Conservation (phyloP, 352 stramenopile species). For the Globisporangium radiosum region DNA sequence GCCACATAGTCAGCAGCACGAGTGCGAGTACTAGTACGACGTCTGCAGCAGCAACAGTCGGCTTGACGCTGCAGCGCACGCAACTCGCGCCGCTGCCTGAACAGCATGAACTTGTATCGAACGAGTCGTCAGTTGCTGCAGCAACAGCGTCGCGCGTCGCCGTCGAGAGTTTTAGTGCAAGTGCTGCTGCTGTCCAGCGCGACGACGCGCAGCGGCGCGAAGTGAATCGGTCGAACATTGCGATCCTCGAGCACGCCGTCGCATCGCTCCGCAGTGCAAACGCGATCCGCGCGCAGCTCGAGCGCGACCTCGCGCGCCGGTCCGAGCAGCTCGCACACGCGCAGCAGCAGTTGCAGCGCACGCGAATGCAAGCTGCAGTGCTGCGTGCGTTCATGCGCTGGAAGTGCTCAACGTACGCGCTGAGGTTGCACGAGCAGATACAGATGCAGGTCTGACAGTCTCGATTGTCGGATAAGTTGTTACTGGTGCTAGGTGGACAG, state of each 20-base stretch:
- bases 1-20: not conserved
- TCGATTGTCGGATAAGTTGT: too few relatives aligned
- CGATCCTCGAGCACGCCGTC: conserved; percentile 35
- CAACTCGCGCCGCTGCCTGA: conserved; percentile 4
- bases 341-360: conserved; percentile 17
- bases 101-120: not conserved
- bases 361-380: conserved; percentile 29
- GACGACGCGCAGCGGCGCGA: conserved; percentile 6
- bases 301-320: conserved; percentile 20
- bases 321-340: conserved; percentile 15
- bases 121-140: too few relatives aligned
- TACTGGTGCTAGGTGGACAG: too few relatives aligned
- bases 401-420: conserved; percentile 21
- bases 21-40: not conserved
- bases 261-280: conserved; percentile 30
- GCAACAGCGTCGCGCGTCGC: not conserved
- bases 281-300: conserved; percentile 23
- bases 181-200: conserved; percentile 7
- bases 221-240: conserved; percentile 29
- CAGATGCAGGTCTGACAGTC: too few relatives aligned
- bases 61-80: not conserved
- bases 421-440: conserved; percentile 9
- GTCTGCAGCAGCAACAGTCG: not conserved
- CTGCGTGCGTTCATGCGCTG: conserved; percentile 37
- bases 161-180: not conserved